These are phyloP conservation scores for Stereocaulon alpinum DNA, from an alignment of 495 filamentous ascomycete species.

Conservation along the genomic window DNA sequence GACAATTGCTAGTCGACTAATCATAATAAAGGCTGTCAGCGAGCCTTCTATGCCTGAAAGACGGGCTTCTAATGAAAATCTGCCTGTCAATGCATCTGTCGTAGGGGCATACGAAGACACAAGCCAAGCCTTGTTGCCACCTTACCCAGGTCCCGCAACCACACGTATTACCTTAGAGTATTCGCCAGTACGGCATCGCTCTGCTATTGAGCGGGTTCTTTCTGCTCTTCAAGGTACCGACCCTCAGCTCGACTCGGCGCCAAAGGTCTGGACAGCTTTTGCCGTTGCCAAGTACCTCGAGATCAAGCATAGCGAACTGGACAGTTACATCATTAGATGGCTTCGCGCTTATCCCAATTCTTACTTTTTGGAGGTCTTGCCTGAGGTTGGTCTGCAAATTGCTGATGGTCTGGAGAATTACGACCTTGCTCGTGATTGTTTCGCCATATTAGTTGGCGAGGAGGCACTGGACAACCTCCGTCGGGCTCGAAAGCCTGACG, in stretches of 20 bases:
- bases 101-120: not conserved
- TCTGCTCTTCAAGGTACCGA: conserved; percentile 37
- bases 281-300: conserved; percentile 48
- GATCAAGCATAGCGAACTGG: conserved; percentile 30
- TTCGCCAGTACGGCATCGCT: conserved; percentile 48
- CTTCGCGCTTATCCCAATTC: conserved; percentile 35
- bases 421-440: conserved; percentile 35
- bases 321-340: conserved; percentile 36
- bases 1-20: too few relatives aligned
- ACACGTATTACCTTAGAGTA: conserved; percentile 36
- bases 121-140: too few relatives aligned
- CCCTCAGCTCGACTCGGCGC: conserved; percentile 51
- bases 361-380: conserved; percentile 38
- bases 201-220: conserved; percentile 49
- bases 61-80: too few relatives aligned
- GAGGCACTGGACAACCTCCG: conserved; percentile 33
- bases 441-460: conserved; percentile 39
- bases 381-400: conserved; percentile 37
- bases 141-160: too few relatives aligned
- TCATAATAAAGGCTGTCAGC: too few relatives aligned
- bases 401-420: conserved; percentile 33
- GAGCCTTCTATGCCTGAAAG: too few relatives aligned
- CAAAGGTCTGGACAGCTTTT: conserved; percentile 53
- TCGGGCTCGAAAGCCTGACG: conserved; percentile 6
- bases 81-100: too few relatives aligned